phyloP scores from a whole-genome alignment of 306 rosid genomes.

The Begonia masoniana region DNA sequence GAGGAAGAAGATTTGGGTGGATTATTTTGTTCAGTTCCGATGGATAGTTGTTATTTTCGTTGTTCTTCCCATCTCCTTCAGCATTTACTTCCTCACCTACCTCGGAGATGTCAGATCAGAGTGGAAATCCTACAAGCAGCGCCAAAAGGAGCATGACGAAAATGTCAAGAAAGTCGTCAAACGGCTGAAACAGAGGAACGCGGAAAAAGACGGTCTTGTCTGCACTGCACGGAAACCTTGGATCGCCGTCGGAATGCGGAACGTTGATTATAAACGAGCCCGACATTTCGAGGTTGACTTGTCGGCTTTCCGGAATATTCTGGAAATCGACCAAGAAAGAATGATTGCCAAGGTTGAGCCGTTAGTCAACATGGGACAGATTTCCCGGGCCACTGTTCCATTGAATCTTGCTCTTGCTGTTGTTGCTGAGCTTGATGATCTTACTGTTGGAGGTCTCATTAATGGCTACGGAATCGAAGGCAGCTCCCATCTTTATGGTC shows the following conservation, averaged over 20 bases:
- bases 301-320: conserved; percentile 73
- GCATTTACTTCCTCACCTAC: conserved; percentile 74
- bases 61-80: conserved; percentile 85
- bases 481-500: conserved; percentile 83
- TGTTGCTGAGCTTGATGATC: conserved; percentile 96
- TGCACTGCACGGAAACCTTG: conserved; percentile 95
- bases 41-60: conserved; percentile 90
- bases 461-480: conserved; percentile 98
- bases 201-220: conserved; percentile 82
- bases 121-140: conserved; percentile 71
- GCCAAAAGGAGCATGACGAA: conserved; percentile 85
- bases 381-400: conserved; percentile 67
- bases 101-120: conserved; percentile 86
- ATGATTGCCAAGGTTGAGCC: conserved; percentile 95
- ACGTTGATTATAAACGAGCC: conserved; percentile 94
- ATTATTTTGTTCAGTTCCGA: conserved; percentile 65
- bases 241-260: conserved; percentile 96
- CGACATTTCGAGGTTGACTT: conserved; percentile 92
- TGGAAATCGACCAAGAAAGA: conserved; percentile 56
- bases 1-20: conserved; percentile 89
- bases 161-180: conserved; percentile 70
- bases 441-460: conserved; percentile 95
- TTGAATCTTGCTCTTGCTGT: conserved; percentile 89
- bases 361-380: conserved; percentile 96
- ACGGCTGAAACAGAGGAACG: conserved; percentile 80